Conservation (phyloP, 345 rosid genomes). For the Salix viminalis region DNA sequence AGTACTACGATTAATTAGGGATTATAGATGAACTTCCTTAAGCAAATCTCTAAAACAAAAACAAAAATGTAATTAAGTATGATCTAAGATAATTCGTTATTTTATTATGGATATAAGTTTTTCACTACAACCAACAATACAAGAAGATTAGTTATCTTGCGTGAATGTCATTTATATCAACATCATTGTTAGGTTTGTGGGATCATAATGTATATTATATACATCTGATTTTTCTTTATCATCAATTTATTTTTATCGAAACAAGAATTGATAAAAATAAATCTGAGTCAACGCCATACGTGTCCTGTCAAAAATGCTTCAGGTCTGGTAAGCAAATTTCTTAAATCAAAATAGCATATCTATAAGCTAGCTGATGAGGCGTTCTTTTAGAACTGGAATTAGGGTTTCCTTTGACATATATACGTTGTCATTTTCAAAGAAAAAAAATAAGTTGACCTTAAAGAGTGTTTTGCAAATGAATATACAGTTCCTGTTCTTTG, state of each 20-base stretch:
- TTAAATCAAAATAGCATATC: background rate
- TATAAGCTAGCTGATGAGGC: background rate
- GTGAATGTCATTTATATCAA: background rate
- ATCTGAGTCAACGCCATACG: slow-evolving; percentile 6
- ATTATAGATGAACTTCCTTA: no score
- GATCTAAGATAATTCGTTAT: background rate
- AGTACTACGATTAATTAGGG: background rate
- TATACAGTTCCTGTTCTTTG: no score
- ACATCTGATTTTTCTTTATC: background rate
- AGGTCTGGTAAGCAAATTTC: background rate
- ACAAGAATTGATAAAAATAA: background rate
- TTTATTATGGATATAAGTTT: background rate
- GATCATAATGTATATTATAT: background rate
- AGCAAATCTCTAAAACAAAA: background rate
- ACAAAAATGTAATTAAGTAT: background rate
- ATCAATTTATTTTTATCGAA: background rate
- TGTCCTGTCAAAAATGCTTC: slow-evolving; percentile 7
- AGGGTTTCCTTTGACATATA: background rate
- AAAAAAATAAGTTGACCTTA: background rate
- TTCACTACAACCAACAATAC: background rate
- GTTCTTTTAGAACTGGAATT: background rate
- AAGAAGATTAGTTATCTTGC: background rate
- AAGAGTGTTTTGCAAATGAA: no score
- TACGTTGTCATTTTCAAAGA: background rate
- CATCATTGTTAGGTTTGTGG: background rate